These are phyloP conservation scores for Penicillium alfredii DNA, from an alignment of 495 filamentous ascomycete species.

Conservation along the genomic window DNA sequence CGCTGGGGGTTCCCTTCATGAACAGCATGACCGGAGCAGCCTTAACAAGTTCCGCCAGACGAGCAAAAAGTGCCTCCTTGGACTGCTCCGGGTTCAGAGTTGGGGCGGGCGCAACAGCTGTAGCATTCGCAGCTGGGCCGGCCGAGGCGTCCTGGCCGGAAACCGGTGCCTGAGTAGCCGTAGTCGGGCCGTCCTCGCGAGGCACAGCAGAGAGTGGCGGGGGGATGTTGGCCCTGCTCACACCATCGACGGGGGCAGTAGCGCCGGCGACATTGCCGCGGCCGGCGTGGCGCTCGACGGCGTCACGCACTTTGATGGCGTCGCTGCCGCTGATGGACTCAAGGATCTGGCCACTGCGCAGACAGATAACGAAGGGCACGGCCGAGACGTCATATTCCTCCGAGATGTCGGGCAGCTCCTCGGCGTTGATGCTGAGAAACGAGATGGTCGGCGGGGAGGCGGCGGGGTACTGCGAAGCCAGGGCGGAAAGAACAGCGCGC, in stretches of 20 bases:
- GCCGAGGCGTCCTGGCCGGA: conserved; percentile 45
- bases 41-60: conserved; percentile 76
- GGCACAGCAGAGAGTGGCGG: conserved; percentile 45
- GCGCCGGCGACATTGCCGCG: conserved; percentile 14
- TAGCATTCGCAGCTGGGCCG: conserved; percentile 22
- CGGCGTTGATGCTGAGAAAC: conserved; percentile 85
- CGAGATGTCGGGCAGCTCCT: conserved; percentile 79
- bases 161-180: conserved; percentile 35
- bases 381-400: conserved; percentile 89
- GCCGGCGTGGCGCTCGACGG: conserved; percentile 74
- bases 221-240: conserved; percentile 41
- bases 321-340: conserved; percentile 85
- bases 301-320: conserved; percentile 69
- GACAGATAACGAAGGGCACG: conserved; percentile 83
- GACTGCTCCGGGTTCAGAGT: conserved; percentile 46
- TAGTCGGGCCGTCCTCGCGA: conserved; percentile 34
- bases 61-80: conserved; percentile 72
- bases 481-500: conserved; percentile 74
- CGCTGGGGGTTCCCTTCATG: conserved; percentile 73
- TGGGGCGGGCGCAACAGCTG: conserved; percentile 22
- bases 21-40: conserved; percentile 98
- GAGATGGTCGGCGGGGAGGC: conserved; percentile 58
- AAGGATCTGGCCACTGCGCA: conserved; percentile 62
- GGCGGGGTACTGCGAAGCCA: conserved; percentile 74
- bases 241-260: conserved; percentile 18